Evolutionary conservation across 2,329 filamentous ascomycete species (phyloP).

Genomic region (Penicillium griseofulvum): DNA sequence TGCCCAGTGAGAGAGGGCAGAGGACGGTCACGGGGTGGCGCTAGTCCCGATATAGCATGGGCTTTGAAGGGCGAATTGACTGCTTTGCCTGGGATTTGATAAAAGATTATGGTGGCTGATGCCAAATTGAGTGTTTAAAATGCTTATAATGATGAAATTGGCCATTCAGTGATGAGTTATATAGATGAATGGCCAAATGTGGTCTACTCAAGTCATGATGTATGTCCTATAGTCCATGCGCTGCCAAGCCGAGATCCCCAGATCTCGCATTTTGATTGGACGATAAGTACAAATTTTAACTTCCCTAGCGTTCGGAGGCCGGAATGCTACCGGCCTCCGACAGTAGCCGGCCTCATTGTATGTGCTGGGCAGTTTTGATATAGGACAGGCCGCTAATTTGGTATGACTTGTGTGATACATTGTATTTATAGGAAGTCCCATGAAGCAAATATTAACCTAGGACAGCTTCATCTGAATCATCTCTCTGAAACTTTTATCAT

Average conservation of each 20-base stretch:
- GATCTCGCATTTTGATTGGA: constrained; percentile 20
- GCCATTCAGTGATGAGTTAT: background rate
- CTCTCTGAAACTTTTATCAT: background rate
- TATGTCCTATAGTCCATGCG: constrained; percentile 20
- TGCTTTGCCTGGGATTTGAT: background rate
- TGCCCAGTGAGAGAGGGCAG: constrained; percentile 27
- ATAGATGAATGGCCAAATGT: background rate
- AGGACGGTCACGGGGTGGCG: constrained; percentile 28
- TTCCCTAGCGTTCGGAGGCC: constrained; percentile 37
- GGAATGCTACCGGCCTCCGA: constrained; percentile 45
- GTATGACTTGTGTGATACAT: background rate
- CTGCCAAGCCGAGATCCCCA: constrained; percentile 20
- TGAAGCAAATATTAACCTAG: background rate
- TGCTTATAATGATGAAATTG: background rate
- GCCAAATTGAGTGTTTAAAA: background rate
- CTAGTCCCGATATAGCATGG: constrained; percentile 25
- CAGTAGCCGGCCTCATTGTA: constrained; percentile 28
- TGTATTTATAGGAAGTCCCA: background rate
- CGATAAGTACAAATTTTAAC: constrained; percentile 19
- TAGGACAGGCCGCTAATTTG: background rate
- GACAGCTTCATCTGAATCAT: background rate
- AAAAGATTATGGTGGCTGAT: background rate
- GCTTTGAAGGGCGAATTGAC: background rate
- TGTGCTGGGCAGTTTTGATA: background rate
- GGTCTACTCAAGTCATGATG: constrained; percentile 16